Evolutionary conservation across 768 basidiomycete genomes (phyloP).

Genomic region (Suillus placidus): DNA sequence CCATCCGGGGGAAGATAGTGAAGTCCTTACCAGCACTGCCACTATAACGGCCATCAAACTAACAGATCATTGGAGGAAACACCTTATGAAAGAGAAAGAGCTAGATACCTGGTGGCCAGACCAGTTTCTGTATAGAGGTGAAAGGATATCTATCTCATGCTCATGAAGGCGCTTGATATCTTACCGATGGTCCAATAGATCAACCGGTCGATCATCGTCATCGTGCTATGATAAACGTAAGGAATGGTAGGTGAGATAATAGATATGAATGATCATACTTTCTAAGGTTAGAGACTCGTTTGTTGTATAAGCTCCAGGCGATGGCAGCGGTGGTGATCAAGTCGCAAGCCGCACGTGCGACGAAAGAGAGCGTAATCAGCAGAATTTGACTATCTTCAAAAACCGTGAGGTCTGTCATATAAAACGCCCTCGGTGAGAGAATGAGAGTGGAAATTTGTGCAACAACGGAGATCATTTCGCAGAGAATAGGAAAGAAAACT

Average conservation of each 20-base stretch:
- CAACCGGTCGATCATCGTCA: not conserved
- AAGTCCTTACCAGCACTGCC: slow-evolving; percentile 1
- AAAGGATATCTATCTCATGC: not conserved
- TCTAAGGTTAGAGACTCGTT: not conserved
- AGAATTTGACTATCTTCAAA: not conserved
- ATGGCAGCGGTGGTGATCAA: not conserved
- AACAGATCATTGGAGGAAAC: not conserved
- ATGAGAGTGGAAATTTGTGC: not conserved
- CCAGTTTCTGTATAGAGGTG: not conserved
- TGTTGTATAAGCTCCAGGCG: not conserved
- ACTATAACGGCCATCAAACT: not conserved
- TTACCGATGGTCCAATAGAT: not conserved
- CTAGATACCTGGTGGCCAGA: not conserved
- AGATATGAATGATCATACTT: not conserved
- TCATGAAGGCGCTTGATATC: not conserved
- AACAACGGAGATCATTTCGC: not conserved
- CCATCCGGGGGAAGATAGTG: not conserved
- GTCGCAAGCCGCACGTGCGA: slow-evolving; percentile 1
- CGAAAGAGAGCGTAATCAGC: not conserved
- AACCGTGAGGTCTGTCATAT: not conserved
- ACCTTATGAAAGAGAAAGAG: not conserved
- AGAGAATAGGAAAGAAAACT: not conserved
- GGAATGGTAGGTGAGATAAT: not conserved
- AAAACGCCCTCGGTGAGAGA: not conserved
- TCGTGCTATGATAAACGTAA: not conserved